Evolutionary conservation across 768 basidiomycete species (phyloP), one percentile per base, ranked within the genome.

Genomic region (Xerocomus spinulosus): DNA sequence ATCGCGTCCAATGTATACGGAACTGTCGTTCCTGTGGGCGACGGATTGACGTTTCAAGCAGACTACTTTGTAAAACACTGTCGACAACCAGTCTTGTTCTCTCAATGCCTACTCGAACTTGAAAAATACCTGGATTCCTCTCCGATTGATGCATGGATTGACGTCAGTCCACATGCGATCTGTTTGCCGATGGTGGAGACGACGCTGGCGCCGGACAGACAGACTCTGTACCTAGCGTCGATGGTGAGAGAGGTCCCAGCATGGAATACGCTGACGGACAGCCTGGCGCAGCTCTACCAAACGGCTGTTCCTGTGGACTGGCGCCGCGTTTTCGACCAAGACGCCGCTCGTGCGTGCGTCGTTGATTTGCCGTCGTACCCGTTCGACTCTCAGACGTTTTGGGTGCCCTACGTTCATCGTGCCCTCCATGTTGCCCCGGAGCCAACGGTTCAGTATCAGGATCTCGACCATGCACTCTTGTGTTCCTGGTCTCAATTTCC

Each of bases 1-100:
- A 64, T 87, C 33, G 67, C 80, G n/a, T 87, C 85, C 9, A 82
- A 79, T 40, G 77, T 84, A 15, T 59, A 69, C 4, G 86, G 84
- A 1, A 55, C 63, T 2, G 65, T 85, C 8, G 68, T 87, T 26
- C 52, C 64, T 15, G 73, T 79, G 0, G 83, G 81, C 0, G 81
- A 84, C 43, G 53, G 57, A 8, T 53, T 63, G 6, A 68, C 75
- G 13, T 81, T 81, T 63, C 66, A 70, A 44, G 46, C 70, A 1
- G 71, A 70, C 21, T 87, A 85, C 57, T 78, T 85, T 53, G 68
- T 70, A 20, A 74, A 69, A 13, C 85, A 87, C 51, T 83, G 82
- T 55, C 67, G 62, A 5, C 70, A 76, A 50, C 81, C 81, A 24
- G 84, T 82, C 37, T 35, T 50, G 18, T 86, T 85, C 54, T 67